Conservation (phyloP, 306 rosid genomes). For the Coriaria nepalensis region DNA sequence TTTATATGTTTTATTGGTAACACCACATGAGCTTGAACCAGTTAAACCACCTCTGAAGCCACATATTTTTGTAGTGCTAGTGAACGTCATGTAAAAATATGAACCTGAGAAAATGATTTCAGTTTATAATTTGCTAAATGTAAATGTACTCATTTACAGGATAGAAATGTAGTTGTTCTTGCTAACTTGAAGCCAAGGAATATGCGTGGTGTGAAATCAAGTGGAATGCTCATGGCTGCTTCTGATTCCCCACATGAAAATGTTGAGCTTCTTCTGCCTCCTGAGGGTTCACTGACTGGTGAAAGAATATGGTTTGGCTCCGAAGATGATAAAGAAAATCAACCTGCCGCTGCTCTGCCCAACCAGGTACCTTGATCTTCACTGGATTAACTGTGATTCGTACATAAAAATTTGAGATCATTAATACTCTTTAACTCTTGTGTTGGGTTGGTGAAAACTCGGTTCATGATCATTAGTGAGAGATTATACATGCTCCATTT, state of each 20-base stretch:
- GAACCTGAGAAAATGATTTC: too few species aligned
- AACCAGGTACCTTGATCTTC: conserved; percentile 43
- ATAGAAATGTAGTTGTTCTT: conserved; percentile 56
- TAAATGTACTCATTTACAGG: conserved; percentile 28
- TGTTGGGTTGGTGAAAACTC: too few species aligned
- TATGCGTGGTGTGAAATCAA: conserved; percentile 89
- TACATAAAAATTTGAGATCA: neutral
- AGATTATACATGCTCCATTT: too few species aligned
- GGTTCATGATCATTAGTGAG: too few species aligned
- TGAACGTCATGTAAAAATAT: too few species aligned
- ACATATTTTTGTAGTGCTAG: neutral
- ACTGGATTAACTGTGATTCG: too few species aligned
- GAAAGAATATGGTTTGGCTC: conserved; percentile 92
- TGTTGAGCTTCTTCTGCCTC: conserved; percentile 86
- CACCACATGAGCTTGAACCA: too few species aligned
- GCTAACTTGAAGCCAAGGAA: conserved; percentile 84
- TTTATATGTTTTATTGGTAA: too few species aligned
- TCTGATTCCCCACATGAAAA: conserved; percentile 69
- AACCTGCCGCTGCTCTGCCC: conserved; percentile 59
- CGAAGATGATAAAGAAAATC: conserved; percentile 42
- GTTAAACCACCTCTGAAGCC: too few species aligned
- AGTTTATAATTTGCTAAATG: neutral
- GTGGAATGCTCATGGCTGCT: conserved; percentile 97
- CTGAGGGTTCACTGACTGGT: conserved; percentile 63
- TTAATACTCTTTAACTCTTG: too few species aligned